Base-by-base conservation (phyloP, 148 eudicot species). In the Chenopodium formosanum region DNA sequence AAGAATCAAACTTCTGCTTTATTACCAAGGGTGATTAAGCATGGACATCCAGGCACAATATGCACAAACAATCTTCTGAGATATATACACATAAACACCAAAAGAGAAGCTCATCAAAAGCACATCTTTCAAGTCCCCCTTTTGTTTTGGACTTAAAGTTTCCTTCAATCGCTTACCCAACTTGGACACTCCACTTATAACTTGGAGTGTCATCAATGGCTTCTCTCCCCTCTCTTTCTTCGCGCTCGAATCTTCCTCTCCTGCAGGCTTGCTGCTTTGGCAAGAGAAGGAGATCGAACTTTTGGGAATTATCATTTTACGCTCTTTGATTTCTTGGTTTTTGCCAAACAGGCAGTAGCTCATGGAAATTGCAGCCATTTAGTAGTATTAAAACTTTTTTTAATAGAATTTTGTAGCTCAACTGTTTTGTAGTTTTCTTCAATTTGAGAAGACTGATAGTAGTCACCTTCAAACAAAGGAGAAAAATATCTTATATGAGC, bases 41-140 rank as follows among this genome's bases (percentile, higher is more conserved):
- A 91, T 87, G 75, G 97, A 93, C 80, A 84, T 93, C 98, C 97
- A 94, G 10, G 81, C 94, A 86, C 97, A 94, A 70, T 94, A 94
- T 56, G 98, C 93, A 89, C 98, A 93, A 20, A 94, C 98, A 68
- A 94, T 86, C 87, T 83, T 90, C 90, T 94, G 98, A 85, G 98
- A 94, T 75, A 94, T 91, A 70, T 94, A 93, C 12, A 94, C 88
- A 90, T 94, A 94, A 4, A 94, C 93, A 82, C 95, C 98, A 88
- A 94, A 94, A 20, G 98, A 94, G 69, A 94, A 73, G 74, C 97
- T 91, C 98, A 94, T 94, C 40, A 92, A 81, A 47, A 90, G 70
- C 84, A 94, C 78, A 75, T 94, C 98, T 68, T 90, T 94, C 97
- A 97, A 94, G 63, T 94, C 98, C 20, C 98, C 98, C 83, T 94